Evolutionary conservation across 192 early-diverging fungal genomes (phyloP), one percentile per base, ranked within the genome.

Genomic region (Phycomyces blakesleeanus): DNA sequence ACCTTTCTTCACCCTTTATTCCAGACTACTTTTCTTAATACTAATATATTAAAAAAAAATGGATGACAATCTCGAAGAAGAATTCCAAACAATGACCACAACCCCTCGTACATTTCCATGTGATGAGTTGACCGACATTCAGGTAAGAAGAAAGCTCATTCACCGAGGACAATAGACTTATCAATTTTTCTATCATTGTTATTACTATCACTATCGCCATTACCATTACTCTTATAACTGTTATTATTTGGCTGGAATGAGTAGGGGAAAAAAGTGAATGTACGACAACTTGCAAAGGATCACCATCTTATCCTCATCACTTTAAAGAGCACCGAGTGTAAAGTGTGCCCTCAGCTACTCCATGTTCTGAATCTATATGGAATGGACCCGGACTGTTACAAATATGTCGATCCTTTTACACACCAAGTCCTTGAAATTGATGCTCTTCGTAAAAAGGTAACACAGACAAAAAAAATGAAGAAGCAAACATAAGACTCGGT

Each of bases 361-460:
- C 57, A 51, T 24, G 56, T 75, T 37, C 51, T 75, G 20, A 75
- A 75, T 37, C 21, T 75, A 34, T 75, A 59, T 54, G 68, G 73
- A 11, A 12, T 69, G 29, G 61, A 57, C 22, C 65, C 60, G 10
- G 57, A 60, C 18, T 29, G 10, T 2, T 39, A 34, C 3, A 51
- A 40, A n/a, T 74, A 59, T 26, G 26, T 40, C 11, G 72, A 74
- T 24, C 72, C 67, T 41, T 74, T 74, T 53, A 64, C 63, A 6
- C 29, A 22, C 2, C 49, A 68, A 62, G 42, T 51, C 10, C 41
- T 38, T 12, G 47, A 18, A 54, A 59, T 74, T 24, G 61, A 74
- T 55, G 10, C 42, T n/a, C 40, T 52, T 22, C 38, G 47, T 12
- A 65, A 74, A 51, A 60, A 61, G 53, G 72, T 68, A 61, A 21